Evolutionary conservation across 129 eudicot genomes (phyloP).

Genomic region (Chrysanthemum lavandulifolium): DNA sequence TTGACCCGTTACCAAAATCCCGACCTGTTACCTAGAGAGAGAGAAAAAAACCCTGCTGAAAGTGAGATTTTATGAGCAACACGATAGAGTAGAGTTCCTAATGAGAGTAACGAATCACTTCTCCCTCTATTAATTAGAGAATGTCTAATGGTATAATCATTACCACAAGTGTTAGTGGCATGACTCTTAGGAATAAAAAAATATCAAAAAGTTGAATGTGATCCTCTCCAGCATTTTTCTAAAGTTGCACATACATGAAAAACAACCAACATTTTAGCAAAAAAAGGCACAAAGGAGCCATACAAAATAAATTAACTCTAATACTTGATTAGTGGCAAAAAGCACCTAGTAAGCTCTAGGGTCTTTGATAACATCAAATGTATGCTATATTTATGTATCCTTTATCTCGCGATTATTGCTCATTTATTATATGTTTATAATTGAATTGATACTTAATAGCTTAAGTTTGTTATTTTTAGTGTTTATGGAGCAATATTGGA

Average conservation of each 20-base stretch:
- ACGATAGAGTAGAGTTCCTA: conserved; percentile 87
- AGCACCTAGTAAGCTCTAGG: conserved; percentile 99
- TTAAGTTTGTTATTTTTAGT: no score
- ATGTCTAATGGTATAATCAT: conserved; percentile 49
- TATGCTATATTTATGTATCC: no score
- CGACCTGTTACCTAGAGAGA: no score
- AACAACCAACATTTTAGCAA: conserved; percentile 14
- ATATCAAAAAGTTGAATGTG: conserved; percentile 91
- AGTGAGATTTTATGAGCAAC: no score
- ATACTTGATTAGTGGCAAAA: not conserved
- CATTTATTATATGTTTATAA: no score
- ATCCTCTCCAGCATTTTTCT: conserved; percentile 96
- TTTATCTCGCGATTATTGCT: no score
- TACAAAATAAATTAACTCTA: conserved; percentile 12
- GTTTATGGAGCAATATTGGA: no score
- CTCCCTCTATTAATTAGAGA: conserved; percentile 84
- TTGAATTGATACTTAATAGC: no score
- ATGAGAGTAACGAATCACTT: conserved; percentile 71
- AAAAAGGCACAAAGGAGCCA: no score
- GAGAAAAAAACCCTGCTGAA: no score
- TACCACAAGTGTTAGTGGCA: conserved; percentile 50
- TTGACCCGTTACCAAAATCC: no score
- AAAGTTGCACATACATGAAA: conserved; percentile 49
- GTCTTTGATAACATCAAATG: no score
- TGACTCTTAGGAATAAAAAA: conserved; percentile 66